Percentiles rank a stretch among this genome's conserved stretches.
phyloP scores from a whole-genome alignment of 345 rosid genomes.

The Citrus hindsii region DNA sequence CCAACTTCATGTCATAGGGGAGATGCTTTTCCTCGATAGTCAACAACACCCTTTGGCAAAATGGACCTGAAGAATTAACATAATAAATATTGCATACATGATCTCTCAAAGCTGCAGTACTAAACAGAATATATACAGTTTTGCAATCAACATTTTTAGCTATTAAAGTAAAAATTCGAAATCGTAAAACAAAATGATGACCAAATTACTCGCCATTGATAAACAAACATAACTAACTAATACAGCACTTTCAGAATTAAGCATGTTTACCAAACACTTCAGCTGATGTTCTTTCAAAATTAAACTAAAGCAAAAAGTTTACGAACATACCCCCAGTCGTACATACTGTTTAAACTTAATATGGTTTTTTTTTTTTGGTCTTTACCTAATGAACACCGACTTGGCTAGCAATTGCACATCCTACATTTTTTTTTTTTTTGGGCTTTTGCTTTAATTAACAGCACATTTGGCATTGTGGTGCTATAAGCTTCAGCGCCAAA shows the following conservation, averaged over 20 bases:
- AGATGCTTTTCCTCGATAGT: conserved; percentile 91
- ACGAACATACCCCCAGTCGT: neutral
- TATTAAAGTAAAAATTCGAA: neutral
- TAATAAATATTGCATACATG: neutral
- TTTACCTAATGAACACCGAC: too few species aligned
- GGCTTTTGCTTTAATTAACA: neutral
- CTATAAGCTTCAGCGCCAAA: too few species aligned
- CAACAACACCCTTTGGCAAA: conserved; percentile 82
- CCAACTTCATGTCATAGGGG: conserved; percentile 80
- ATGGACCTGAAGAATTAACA: conserved; percentile 57
- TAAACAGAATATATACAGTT: neutral
- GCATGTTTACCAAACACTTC: neutral
- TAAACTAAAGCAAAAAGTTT: neutral
- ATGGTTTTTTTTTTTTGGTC: too few species aligned
- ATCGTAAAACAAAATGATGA: neutral
- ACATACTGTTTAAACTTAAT: neutral
- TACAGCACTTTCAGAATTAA: neutral
- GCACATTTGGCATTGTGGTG: neutral
- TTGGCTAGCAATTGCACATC: too few species aligned
- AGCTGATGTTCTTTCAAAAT: neutral
- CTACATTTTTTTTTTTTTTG: too few species aligned
- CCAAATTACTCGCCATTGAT: too few species aligned
- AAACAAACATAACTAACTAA: too few species aligned
- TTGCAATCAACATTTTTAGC: neutral
- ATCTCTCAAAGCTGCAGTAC: neutral